Percentiles rank a stretch among this genome's conserved stretches.
phyloP scores from a whole-genome alignment of 1,139 yeast species.

The Eremothecium coryli region DNA sequence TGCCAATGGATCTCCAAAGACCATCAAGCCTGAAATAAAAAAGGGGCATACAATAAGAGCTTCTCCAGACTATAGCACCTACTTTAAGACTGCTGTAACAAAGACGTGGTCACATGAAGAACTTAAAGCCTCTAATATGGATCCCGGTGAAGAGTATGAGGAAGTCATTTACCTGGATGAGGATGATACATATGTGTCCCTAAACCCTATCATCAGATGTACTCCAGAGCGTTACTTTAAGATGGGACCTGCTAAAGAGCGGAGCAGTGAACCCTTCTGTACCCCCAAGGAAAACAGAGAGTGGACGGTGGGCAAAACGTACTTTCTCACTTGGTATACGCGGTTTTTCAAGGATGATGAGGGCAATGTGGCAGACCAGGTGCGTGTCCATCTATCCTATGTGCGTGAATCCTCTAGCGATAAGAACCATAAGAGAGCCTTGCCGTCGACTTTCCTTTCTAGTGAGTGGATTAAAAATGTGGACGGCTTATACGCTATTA shows the following conservation, averaged over 20 bases:
- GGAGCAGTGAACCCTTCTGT: slow-evolving; percentile 66
- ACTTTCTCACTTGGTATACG: slow-evolving; percentile 76
- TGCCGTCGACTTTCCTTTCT: slow-evolving; percentile 47
- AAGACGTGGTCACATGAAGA: slow-evolving; percentile 47
- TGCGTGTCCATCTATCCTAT: slow-evolving; percentile 58
- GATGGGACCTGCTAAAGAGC: slow-evolving; percentile 53
- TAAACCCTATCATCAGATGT: slow-evolving; percentile 76
- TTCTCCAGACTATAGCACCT: slow-evolving; percentile 66
- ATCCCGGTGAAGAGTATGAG: slow-evolving; percentile 44
- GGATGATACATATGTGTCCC: slow-evolving; percentile 55
- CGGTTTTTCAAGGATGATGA: slow-evolving; percentile 40
- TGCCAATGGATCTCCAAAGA: slow-evolving; percentile 72
- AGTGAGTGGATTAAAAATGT: slow-evolving; percentile 64
- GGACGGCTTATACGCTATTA: slow-evolving; percentile 56
- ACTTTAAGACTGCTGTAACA: slow-evolving; percentile 63
- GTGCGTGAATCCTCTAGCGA: slow-evolving; percentile 46
- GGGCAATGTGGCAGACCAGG: slow-evolving; percentile 42
- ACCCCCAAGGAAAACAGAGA: slow-evolving; percentile 57
- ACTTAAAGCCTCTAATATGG: slow-evolving; percentile 63
- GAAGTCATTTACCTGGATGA: slow-evolving; percentile 53
- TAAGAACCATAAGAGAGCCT: slow-evolving; percentile 44
- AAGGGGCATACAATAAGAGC: slow-evolving; percentile 60
- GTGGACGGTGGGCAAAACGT: slow-evolving; percentile 50
- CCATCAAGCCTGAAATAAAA: slow-evolving; percentile 63
- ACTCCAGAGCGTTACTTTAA: slow-evolving; percentile 65